Percentiles rank a stretch among this genome's conserved stretches.
Evolutionary conservation across 768 basidiomycete genomes (phyloP).

Genomic region (Trametes maxima): DNA sequence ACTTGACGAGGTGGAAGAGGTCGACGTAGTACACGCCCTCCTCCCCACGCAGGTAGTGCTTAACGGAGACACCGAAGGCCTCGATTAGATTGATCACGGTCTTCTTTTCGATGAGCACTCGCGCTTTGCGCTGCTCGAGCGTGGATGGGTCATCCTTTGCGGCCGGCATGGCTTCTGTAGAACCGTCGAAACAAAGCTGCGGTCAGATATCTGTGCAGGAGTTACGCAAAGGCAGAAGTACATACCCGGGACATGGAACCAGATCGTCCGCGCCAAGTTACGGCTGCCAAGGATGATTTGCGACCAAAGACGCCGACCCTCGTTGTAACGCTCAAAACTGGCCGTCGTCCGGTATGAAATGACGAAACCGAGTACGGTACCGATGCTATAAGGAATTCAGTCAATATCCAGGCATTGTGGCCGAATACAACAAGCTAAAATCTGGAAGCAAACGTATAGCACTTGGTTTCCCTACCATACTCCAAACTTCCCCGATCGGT

Average conservation of each 20-base stretch:
- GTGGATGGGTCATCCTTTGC: constrained; percentile 21
- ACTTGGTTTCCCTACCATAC: no score
- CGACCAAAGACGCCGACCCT: constrained; percentile 69
- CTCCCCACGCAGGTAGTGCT: constrained; percentile 69
- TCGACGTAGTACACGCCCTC: constrained; percentile 46
- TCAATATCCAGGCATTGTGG: neutral
- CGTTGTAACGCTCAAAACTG: constrained; percentile 77
- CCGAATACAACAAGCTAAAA: no score
- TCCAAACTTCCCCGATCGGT: no score
- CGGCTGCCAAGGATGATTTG: constrained; percentile 60
- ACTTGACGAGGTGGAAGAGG: constrained; percentile 70
- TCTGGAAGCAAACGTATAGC: no score
- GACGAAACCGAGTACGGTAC: constrained; percentile 76
- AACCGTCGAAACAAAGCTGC: neutral
- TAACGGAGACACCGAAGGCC: constrained; percentile 64
- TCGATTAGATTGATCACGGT: constrained; percentile 67
- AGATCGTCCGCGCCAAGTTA: constrained; percentile 60
- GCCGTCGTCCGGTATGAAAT: constrained; percentile 73
- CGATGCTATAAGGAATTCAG: constrained; percentile 42
- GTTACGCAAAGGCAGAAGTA: neutral
- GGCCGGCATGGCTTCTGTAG: constrained; percentile 31
- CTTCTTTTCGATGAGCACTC: constrained; percentile 66
- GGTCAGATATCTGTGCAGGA: neutral
- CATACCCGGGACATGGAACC: constrained; percentile 69
- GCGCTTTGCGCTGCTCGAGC: constrained; percentile 43